Evolutionary conservation across 768 basidiomycete genomes (phyloP).

Genomic region (Suillus alpinus): DNA sequence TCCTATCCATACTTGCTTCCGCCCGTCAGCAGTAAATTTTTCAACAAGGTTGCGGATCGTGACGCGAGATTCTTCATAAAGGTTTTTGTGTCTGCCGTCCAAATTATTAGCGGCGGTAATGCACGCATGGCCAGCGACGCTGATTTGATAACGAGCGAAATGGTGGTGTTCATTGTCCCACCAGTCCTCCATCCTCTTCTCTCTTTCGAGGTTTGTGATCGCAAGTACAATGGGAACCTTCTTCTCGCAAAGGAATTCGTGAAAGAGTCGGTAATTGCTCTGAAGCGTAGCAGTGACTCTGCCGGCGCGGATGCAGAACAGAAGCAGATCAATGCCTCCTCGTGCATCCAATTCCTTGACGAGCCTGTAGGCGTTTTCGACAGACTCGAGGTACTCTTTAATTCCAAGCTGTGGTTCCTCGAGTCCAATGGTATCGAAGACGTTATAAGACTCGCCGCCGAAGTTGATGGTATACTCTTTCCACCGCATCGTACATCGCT

Average conservation of each 20-base stretch:
- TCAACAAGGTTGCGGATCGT: background rate
- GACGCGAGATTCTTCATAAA: background rate
- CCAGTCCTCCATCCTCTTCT: constrained; percentile 18
- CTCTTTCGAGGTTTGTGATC: constrained; percentile 30
- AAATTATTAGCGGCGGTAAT: constrained; percentile 26
- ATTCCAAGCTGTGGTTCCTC: constrained; percentile 23
- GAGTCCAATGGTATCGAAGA: constrained; percentile 35
- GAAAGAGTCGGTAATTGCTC: constrained; percentile 34
- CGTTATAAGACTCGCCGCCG: constrained; percentile 16
- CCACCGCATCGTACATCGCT: constrained; percentile 30
- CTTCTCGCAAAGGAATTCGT: constrained; percentile 37
- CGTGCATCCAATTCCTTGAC: constrained; percentile 30
- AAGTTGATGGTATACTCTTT: constrained; percentile 25
- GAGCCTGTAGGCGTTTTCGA: constrained; percentile 32
- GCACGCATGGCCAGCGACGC: constrained; percentile 29
- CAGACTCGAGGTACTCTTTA: constrained; percentile 24
- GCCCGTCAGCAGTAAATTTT: background rate
- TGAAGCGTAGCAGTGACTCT: constrained; percentile 28
- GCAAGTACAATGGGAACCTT: constrained; percentile 32
- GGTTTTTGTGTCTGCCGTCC: background rate
- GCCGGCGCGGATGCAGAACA: constrained; percentile 33
- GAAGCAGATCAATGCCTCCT: constrained; percentile 30
- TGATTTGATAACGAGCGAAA: constrained; percentile 25
- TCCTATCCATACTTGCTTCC: constrained; percentile 6
- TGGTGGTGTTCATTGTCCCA: constrained; percentile 14